Evolutionary conservation across 2,329 filamentous ascomycete genomes (phyloP), one percentile per base, ranked within the genome.

Genomic region (Xylariomycetidae sp.): DNA sequence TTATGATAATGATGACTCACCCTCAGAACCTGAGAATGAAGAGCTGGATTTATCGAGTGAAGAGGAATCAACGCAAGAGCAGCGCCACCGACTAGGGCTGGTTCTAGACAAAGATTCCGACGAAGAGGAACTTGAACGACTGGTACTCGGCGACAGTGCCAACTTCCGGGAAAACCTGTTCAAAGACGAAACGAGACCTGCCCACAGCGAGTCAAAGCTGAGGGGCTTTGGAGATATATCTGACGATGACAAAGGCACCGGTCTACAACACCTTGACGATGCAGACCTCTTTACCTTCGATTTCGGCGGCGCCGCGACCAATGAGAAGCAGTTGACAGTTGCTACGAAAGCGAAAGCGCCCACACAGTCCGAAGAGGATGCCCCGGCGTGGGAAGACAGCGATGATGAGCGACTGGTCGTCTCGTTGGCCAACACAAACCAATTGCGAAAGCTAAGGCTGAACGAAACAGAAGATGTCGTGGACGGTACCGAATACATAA

Each of bases 321-420:
- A 50, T 14, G 52, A 49, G 16, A 49, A 63, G 17, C 49, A 58
- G 9, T 44, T 53, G 14, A 37, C 37, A 9, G 16, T 37, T 27
- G 39, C 42, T 16, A 22, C 48, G 1, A 16, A 25, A 9, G 35
- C 53, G 5, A 55, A 61, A 22, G 32, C 53, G 25, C 38, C 35
- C 5, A 42, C 41, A 8, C 22, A 23, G 15, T 23, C 36, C 11
- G 31, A 42, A 13, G 45, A 46, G 18, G 66, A 72, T 26, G 66
- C 68, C 14, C 72, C 82, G 3, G 85, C 80, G 2, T 98, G 92
- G 92, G 80, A 89, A 48, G 92, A 98, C 57, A 97, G 89, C 59
- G 92, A 98, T 51, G 92, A 98, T 54, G 92, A 97, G 54, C 77
- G 86, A 34, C 67, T 96, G 42, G 77, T 80, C 6, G 74, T 98